Evolutionary conservation across 2,329 filamentous ascomycete species (phyloP), one percentile per base, ranked within the genome.

Genomic region (Fusarium pilosicola): DNA sequence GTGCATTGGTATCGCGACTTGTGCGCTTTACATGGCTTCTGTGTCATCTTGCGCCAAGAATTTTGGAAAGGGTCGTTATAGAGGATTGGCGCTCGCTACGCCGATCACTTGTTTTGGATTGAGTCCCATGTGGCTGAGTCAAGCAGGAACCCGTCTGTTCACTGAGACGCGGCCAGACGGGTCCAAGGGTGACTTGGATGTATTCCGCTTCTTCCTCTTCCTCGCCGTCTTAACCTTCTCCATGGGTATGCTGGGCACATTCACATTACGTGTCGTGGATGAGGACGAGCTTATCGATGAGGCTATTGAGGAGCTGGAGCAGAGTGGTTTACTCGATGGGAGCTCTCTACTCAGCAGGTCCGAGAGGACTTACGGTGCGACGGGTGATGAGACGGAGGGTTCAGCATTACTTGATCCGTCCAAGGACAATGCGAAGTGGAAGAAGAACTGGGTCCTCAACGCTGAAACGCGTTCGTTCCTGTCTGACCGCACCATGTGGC

Each of bases 31-130:
- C 82, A 87, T 98, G 63, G 89, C 92, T 57, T 92, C 94, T 5
- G 92, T 99, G n/a, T 96, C 96, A 12, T 97, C 96, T 0, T 97
- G 95, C 79, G 96, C 96, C 41, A 99, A 99, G 90, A 99, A 98
- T 84, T 99, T 98, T 83, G 95, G 95, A 55, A 91, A 93, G 69
- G 94, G 95, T 8, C 93, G 92, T 79, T 92, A 97, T 79, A 93
- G 96, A 78, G 96, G 96, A 0, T 85, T 99, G 57, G 96, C 97
- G 68, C 87, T 99, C 62, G 95, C 96, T 3, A 88, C 94, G 68
- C 96, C 96, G 3, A 98, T 98, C 80, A 94, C 96, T 1, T 92
- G 94, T 12, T 97, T 98, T 80, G 96, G 96, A 0, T 83, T 99
- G 64, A 97, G 95, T 79, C 95, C 95, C 54, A 96, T 99, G 93